Evolutionary conservation across 73 alveolate genomes (phyloP), one percentile per base, ranked within the genome.

Genomic region (Symbiodinium pilosum): DNA sequence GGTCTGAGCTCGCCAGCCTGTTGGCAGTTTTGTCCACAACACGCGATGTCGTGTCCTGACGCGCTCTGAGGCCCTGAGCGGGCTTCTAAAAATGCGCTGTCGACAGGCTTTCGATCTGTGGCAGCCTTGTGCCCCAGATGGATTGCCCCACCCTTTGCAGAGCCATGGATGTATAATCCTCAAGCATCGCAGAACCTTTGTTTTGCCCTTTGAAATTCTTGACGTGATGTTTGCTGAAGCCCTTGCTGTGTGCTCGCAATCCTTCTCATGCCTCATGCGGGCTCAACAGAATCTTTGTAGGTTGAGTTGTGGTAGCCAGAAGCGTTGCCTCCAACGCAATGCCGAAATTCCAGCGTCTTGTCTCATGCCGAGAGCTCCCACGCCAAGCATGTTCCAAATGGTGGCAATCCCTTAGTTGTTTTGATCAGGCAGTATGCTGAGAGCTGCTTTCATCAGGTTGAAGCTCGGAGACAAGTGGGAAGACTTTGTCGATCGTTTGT

Each of bases 401-500:
- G n/a, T n/a, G n/a, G n/a, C n/a, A n/a, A n/a, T n/a, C n/a, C n/a
- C n/a, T n/a, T n/a, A n/a, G n/a, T n/a, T n/a, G n/a, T n/a, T 81
- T 51, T 34, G 64, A 36, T 81, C 56, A n/a, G 88, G 20, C 11
- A 14, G 14, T 69, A 21, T 12, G 56, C 32, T 3, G 54, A 8
- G 39, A 16, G 69, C 4, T 39, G 3, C 36, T 42, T n/a, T n/a
- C n/a, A n/a, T n/a, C 30, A 91, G 97, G 97, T 71, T 91, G 97
- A 71, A 91, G 97, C 52, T 91, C 38, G 97, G 97, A 42, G 97
- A 71, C 88, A 91, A 91, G 52, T 91, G 97, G 97, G 97, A 91
- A 26, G 97, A 91, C 77, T 91, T 91, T n/a, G 97, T 91, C n/a
- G 97, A 44, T n/a, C 93, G 93, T 30, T 20, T 18, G 51, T 71